Base-by-base conservation (phyloP, 2,329 filamentous ascomycete genomes). In the Stachybotrys elegans region DNA sequence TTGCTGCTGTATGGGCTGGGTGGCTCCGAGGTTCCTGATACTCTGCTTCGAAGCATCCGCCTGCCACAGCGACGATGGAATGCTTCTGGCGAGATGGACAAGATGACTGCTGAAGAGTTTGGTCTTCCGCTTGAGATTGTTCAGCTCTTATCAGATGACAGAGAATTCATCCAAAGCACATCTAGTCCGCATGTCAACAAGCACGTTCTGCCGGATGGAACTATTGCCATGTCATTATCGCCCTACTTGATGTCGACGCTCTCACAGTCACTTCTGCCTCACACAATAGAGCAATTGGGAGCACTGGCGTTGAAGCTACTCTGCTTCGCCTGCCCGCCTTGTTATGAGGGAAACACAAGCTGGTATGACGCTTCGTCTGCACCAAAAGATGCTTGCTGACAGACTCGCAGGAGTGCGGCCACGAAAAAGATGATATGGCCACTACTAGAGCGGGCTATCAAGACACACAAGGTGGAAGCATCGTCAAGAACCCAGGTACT, bases 271-370 rank as follows among this genome's bases (percentile, higher is more conserved):
- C 9, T 59, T 5, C 49, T 47, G 0, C 42, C 53, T 0, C 48
- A 53, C 4, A 55, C 53, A 0, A 19, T 40, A 3, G 53, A 57
- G 16, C 49, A 55, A 2, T 48, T 58, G n/a, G 45, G 48, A 1
- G 43, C 42, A 0, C 45, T 51, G 1, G 57, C 54, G 0, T 22
- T 63, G 0, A 54, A 46, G 3, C 29, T 64, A 0, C 6, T 65
- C 0, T 63, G 58, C 19, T 63, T 60, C 35, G 48, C 51, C 2
- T 59, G 56, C 11, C 61, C 61, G 4, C 61, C 57, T 4, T 59
- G 57, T 23, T 62, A 57, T 12, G 61, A 63, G 37, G 61, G 61
- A 6, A 60, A 62, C 17, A 50, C 48, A 3, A 48, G 50, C 13
- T 65, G 61, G 61, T 62, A 56, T 14, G 44, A 9, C 2, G 12